Conservation (phyloP, 352 stramenopile genomes). For the Peronospora destructor region DNA sequence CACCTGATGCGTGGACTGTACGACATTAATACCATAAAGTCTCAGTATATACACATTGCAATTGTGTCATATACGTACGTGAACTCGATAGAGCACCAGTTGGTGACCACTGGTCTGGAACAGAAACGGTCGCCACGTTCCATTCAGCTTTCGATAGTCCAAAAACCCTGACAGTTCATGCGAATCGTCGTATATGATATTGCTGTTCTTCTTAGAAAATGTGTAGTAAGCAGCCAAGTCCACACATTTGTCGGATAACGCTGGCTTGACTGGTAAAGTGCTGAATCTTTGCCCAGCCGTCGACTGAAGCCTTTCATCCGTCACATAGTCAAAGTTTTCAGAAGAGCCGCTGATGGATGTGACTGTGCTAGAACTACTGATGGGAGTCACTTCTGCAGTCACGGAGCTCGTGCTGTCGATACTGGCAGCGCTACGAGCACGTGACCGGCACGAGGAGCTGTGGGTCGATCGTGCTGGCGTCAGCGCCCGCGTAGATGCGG, state of each 20-base stretch:
- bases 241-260: constrained; percentile 25
- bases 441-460: constrained; percentile 9
- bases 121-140: constrained; percentile 65
- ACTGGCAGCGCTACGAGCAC: constrained; percentile 16
- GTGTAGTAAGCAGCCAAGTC: constrained; percentile 59
- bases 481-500: constrained; percentile 1
- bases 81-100: constrained; percentile 61
- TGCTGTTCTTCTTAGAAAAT: constrained; percentile 48
- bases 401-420: constrained; percentile 20
- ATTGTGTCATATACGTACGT: constrained; percentile 30
- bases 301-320: constrained; percentile 7
- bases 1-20: constrained; percentile 60
- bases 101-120: constrained; percentile 70
- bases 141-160: constrained; percentile 66
- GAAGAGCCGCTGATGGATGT: constrained; percentile 15
- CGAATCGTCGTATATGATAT: constrained; percentile 38
- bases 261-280: constrained; percentile 11
- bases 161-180: constrained; percentile 47
- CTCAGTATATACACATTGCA: constrained; percentile 2
- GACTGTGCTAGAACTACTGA: constrained; percentile 25
- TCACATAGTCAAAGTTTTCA: constrained; percentile 9
- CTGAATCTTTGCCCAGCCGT: background rate
- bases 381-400: constrained; percentile 13
- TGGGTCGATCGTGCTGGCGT: background rate
- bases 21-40: background rate